Base-by-base conservation (phyloP, 2,329 filamentous ascomycete genomes). In the Lachnellula cervina region DNA sequence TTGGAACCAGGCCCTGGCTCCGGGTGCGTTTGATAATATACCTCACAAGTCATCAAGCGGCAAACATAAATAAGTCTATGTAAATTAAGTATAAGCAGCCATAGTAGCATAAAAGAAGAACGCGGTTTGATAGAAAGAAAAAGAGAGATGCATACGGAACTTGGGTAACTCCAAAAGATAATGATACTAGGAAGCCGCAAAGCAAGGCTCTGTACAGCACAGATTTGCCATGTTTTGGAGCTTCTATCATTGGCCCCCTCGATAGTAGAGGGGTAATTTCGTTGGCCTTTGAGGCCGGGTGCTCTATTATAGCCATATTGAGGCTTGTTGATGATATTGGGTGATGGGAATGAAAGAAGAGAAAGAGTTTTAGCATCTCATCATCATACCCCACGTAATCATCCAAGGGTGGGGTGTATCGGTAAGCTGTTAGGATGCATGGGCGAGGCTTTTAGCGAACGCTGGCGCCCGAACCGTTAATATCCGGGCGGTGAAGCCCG, bases 1-100 rank as follows among this genome's bases (percentile, higher is more conserved):
- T 84, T 80, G 4, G 74, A 74, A 4, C 69, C 63, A 1, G 75
- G 80, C 0, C 77, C 75, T 13, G 79, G 76, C 11, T 44, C 42
- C n/a, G 42, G 42, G 63, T 88, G 80, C 2, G 73, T 73, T 37
- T 76, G 72, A 70, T 89, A 90, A 68, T 83, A 90, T 51, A 80
- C 78, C 53, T 89, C 83, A 70, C 87, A 90, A 49, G 82, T 83
- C 85, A 89, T 89, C 1, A 87, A 67, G 55, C 84, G 83, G 63
- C 89, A 88, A 23, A 86, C 83, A 68, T 86, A 87, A 46, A 87
- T 69, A 5, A 80, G 28, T 17, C 62, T 63, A 47, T 17, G 16
- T 4, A 59, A 19, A 19, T 16, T 55, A 8, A 52, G 44, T 23
- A 35, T 21, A 40, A 11, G 17, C 21, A 45, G 35, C 44, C 37